Percentiles rank a stretch among this genome's conserved stretches.
phyloP scores from a whole-genome alignment of 2,329 filamentous ascomycete species.

The Arthrobotrys sphaeroides region DNA sequence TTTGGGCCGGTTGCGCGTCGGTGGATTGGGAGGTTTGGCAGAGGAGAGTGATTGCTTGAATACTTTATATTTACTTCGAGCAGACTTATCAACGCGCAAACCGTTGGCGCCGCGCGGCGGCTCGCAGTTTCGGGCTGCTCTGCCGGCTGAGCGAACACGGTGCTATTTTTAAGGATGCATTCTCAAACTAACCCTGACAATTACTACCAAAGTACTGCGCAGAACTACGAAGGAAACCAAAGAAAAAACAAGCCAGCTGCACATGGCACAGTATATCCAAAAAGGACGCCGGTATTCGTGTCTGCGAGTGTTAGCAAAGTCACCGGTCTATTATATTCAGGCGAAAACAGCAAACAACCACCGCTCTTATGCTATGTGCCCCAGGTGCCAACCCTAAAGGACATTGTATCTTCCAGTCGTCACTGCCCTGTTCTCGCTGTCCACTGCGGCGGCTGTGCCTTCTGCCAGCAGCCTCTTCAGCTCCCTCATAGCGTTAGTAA shows the following conservation, averaged over 20 bases:
- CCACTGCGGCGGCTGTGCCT: constrained; percentile 86
- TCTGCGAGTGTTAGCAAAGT: not conserved
- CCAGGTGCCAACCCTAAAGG: constrained; percentile 71
- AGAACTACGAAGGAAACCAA: not conserved
- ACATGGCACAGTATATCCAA: not conserved
- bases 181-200: not conserved
- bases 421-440: constrained; percentile 82
- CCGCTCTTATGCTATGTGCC: too few species aligned
- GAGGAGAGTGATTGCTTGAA: not conserved
- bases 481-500: constrained; percentile 89
- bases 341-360: not conserved
- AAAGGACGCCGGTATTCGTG: not conserved
- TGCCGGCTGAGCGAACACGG: not conserved
- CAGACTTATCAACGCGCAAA: constrained; percentile 51
- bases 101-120: constrained; percentile 15
- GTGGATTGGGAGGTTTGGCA: not conserved
- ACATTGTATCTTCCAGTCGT: constrained; percentile 87
- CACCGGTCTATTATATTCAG: not conserved
- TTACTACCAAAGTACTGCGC: not conserved
- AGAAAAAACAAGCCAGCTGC: not conserved
- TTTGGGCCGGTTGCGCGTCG: not conserved
- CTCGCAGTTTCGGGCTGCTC: not conserved
- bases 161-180: not conserved
- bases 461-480: constrained; percentile 87
- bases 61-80: too few species aligned